Conservation (phyloP, 805 yeast genomes). For the Pichia kluyveri region DNA sequence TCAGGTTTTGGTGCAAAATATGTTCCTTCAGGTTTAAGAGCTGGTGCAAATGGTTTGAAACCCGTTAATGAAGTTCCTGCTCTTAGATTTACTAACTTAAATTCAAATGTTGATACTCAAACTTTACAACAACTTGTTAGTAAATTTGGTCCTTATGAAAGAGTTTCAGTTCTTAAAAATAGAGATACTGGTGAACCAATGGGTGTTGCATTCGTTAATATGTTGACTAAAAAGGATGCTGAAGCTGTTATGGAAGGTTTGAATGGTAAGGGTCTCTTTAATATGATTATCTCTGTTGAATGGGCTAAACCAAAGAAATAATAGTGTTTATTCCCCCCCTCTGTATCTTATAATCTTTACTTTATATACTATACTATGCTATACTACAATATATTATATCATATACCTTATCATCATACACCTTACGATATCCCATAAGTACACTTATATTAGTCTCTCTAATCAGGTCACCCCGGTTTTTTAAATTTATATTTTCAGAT, state of each 20-base stretch:
- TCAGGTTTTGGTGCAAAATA: conserved; percentile 29
- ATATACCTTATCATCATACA: no score
- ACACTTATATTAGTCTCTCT: no score
- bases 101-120: conserved; percentile 75
- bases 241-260: conserved; percentile 65
- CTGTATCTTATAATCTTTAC: not conserved
- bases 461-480: no score
- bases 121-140: conserved; percentile 68
- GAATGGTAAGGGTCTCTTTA: conserved; percentile 89
- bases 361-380: not conserved
- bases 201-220: conserved; percentile 92
- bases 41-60: conserved; percentile 28
- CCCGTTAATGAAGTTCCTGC: conserved; percentile 21
- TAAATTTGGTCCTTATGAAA: conserved; percentile 56
- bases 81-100: conserved; percentile 83
- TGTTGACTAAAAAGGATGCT: conserved; percentile 59
- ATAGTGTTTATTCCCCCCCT: no score
- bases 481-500: no score
- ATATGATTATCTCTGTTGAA: conserved; percentile 64
- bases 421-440: no score
- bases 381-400: no score
- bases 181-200: conserved; percentile 90
- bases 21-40: conserved; percentile 56
- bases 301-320: conserved; percentile 40
- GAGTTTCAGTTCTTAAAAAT: conserved; percentile 80